Evolutionary conservation across 2,329 filamentous ascomycete species (phyloP), one percentile per base, ranked within the genome.

Genomic region (Pezicula neosporulosa): DNA sequence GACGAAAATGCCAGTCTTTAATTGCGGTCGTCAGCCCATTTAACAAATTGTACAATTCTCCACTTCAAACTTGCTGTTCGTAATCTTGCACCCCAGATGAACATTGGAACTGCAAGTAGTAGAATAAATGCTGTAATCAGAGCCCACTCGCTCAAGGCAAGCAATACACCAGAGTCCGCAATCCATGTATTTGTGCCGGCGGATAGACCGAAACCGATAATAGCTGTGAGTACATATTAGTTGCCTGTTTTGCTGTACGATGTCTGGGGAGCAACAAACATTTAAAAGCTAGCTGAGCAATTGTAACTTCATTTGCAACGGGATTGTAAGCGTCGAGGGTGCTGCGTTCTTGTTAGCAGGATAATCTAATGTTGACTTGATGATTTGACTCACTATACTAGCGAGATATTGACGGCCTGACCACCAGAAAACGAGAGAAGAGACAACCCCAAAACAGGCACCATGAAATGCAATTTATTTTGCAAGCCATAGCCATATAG

Each of bases 401-500:
- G 52, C 13, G 54, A 53, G 27, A 58, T 51, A 42, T 58, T 58
- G n/a, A 55, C 52, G 39, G 49, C 56, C 52, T 58, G 56, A 7
- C 52, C 54, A 16, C 19, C 28, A 8, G 56, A 53, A 39, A 58
- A 58, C 12, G 48, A 44, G 50, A 48, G 24, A 3, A 57, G 41
- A n/a, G 38, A 24, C 7, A 59, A 24, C 8, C 56, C 55, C 7
- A 53, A 15, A 27, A 56, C 48, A 3, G 56, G 53, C 2, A 59
- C 55, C 51, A 59, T 56, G 38, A 52, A 59, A 8, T 49, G 50
- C 15, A 60, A 35, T 27, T 55, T 56, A 13, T 56, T 39, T 43
- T 60, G 44, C 16, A 60, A n/a, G 2, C 72, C 72, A 1, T 77
- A 57, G 4, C 67, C 67, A 27, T 62, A 68, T n/a, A 66, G 60